A percentile compares a stretch with the other conserved stretches of the same genome.
phyloP scores from a whole-genome alignment of 2,329 filamentous ascomycete species.

The Aspergillus piperis region DNA sequence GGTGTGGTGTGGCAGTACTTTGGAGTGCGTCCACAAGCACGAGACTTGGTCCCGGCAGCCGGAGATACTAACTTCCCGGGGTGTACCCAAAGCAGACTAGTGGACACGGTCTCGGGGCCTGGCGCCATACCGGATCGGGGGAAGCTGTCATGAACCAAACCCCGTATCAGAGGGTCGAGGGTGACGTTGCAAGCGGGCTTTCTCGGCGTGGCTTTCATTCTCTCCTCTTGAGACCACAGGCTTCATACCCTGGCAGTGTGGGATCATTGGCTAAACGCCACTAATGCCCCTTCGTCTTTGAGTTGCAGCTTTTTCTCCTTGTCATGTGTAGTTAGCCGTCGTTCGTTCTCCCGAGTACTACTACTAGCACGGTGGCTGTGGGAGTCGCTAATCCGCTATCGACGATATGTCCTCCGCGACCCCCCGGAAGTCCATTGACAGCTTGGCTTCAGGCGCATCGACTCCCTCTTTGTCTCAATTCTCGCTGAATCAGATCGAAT shows the following conservation, averaged over 20 bases:
- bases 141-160: constrained; percentile 29
- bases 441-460: constrained; percentile 58
- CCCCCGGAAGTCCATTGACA: constrained; percentile 67
- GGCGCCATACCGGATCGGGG: constrained; percentile 32
- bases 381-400: constrained; percentile 37
- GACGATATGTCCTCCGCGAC: constrained; percentile 62
- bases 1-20: too few species aligned
- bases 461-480: constrained; percentile 55
- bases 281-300: constrained; percentile 7
- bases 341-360: constrained; percentile 10
- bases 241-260: constrained; percentile 2
- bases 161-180: constrained; percentile 25
- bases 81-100: constrained; percentile 14
- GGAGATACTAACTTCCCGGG: constrained; percentile 17
- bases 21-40: constrained; percentile 1
- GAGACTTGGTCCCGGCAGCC: neutral
- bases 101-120: constrained; percentile 11
- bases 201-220: neutral
- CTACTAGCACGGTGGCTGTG: constrained; percentile 34
- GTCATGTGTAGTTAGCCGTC: constrained; percentile 40
- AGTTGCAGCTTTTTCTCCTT: constrained; percentile 22
- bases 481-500: constrained; percentile 39
- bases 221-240: constrained; percentile 6
- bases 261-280: constrained; percentile 5
- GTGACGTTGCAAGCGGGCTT: constrained; percentile 18